Percentiles rank a stretch among this genome's conserved stretches.
Evolutionary conservation across 2,329 filamentous ascomycete genomes (phyloP).

Genomic region (Didymella lethalis): DNA sequence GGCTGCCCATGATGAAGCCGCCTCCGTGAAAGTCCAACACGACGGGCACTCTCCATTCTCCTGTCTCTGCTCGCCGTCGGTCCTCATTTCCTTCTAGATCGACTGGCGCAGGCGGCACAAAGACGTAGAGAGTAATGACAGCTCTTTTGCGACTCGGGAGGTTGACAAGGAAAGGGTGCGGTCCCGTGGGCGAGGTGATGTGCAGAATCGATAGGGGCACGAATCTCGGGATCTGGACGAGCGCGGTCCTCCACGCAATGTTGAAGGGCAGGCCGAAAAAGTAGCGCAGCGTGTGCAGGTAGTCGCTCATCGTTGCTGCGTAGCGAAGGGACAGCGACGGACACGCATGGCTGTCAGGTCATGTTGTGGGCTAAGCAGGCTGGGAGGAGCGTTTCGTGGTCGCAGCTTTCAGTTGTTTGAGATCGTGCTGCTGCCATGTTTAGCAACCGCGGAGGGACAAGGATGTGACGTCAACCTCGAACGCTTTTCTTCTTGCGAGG

Average conservation of each 20-base stretch:
- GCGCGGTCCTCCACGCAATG: conserved; percentile 49
- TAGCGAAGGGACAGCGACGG: background rate
- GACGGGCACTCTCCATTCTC: conserved; percentile 50
- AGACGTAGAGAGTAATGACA: conserved; percentile 53
- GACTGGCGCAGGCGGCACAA: conserved; percentile 50
- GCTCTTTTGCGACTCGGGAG: conserved; percentile 51
- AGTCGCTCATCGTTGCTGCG: conserved; percentile 40
- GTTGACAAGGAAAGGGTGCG: conserved; percentile 53
- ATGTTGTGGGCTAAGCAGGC: conserved; percentile 2
- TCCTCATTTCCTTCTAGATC: conserved; percentile 34
- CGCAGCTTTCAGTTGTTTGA: conserved; percentile 19
- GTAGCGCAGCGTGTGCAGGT: conserved; percentile 43
- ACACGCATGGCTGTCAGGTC: conserved; percentile 11
- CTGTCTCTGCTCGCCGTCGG: conserved; percentile 27
- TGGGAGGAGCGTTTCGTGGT: conserved; percentile 10
- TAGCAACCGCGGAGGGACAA: conserved; percentile 10
- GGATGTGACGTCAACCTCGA: conserved; percentile 12
- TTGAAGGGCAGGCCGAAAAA: conserved; percentile 49
- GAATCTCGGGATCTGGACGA: conserved; percentile 50
- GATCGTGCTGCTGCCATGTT: conserved; percentile 15
- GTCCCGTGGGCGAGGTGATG: conserved; percentile 51
- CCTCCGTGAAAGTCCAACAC: conserved; percentile 56
- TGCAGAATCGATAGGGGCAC: conserved; percentile 50
- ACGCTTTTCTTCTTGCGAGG: background rate
- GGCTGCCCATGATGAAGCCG: conserved; percentile 55